phyloP scores from a whole-genome alignment of 805 yeast species.

The Lipomyces sp. region DNA sequence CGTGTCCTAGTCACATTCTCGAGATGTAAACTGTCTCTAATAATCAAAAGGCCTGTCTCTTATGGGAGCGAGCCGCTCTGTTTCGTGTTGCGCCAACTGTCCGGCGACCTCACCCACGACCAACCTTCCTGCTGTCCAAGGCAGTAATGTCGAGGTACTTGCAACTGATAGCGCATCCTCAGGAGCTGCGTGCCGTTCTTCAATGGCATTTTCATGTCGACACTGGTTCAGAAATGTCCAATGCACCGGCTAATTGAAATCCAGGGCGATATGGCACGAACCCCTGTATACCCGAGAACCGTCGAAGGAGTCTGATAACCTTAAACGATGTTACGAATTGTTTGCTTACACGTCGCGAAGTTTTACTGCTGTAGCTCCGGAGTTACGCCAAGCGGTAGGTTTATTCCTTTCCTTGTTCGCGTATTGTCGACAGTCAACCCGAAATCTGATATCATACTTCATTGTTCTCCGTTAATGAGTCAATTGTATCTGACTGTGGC shows the following conservation, averaged over 20 bases:
- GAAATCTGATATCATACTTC: too few species aligned
- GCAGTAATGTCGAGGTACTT: slow-evolving; percentile 30
- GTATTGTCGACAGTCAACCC: too few species aligned
- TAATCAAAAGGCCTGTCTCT: too few species aligned
- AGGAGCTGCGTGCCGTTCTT: slow-evolving; percentile 69
- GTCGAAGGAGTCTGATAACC: slow-evolving; percentile 50
- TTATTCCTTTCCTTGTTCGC: not conserved
- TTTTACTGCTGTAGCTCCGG: slow-evolving; percentile 94
- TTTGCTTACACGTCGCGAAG: slow-evolving; percentile 80
- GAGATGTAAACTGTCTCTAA: too few species aligned
- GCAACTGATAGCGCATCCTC: slow-evolving; percentile 64
- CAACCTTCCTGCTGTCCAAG: not conserved
- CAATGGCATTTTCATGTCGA: slow-evolving; percentile 54
- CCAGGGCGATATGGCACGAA: slow-evolving; percentile 52
- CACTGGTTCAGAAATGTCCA: not conserved
- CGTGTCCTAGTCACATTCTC: too few species aligned
- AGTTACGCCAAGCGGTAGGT: slow-evolving; percentile 70
- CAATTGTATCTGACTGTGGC: not conserved
- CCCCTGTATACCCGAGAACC: slow-evolving; percentile 57
- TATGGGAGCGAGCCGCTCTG: too few species aligned
- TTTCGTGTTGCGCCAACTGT: too few species aligned
- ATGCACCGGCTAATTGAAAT: not conserved
- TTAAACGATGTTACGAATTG: slow-evolving; percentile 69
- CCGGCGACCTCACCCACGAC: too few species aligned
- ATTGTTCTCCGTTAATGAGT: too few species aligned